Conservation (phyloP, 768 basidiomycete species). For the Termitomyces sp. region DNA sequence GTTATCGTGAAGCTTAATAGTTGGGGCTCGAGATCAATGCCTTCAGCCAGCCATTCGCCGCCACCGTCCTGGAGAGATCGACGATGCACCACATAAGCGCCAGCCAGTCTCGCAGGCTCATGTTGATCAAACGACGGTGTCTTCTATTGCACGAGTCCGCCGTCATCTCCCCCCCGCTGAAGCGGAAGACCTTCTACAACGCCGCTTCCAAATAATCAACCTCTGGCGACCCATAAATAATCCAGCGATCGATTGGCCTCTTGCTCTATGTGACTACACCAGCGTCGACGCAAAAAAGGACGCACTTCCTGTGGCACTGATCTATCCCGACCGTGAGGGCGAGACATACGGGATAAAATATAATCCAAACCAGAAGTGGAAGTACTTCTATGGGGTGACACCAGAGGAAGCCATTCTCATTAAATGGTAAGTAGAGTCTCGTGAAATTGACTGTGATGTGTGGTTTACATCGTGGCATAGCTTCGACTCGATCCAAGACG, state of each 20-base stretch:
- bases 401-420: constrained; percentile 47
- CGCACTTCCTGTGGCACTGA: constrained; percentile 36
- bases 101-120: constrained; percentile 44
- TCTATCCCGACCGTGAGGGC: constrained; percentile 46
- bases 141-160: constrained; percentile 41
- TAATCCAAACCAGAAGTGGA: constrained; percentile 46
- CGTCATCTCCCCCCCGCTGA: constrained; percentile 45
- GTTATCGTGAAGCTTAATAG: constrained; percentile 14
- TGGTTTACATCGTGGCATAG: constrained; percentile 14
- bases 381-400: constrained; percentile 40
- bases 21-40: background rate
- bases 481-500: constrained; percentile 36
- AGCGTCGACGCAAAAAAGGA: constrained; percentile 38
- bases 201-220: constrained; percentile 56
- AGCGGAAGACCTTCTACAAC: constrained; percentile 35
- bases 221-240: constrained; percentile 53
- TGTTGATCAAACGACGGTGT: constrained; percentile 46
- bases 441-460: background rate
- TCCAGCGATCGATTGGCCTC: constrained; percentile 44
- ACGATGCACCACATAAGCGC: constrained; percentile 31
- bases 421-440: constrained; percentile 38
- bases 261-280: constrained; percentile 47
- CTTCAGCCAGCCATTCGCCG: constrained; percentile 25
- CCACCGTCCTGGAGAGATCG: constrained; percentile 30
- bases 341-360: constrained; percentile 45